phyloP scores from a whole-genome alignment of 2,329 filamentous ascomycete species.

The Fusarium begoniae region DNA sequence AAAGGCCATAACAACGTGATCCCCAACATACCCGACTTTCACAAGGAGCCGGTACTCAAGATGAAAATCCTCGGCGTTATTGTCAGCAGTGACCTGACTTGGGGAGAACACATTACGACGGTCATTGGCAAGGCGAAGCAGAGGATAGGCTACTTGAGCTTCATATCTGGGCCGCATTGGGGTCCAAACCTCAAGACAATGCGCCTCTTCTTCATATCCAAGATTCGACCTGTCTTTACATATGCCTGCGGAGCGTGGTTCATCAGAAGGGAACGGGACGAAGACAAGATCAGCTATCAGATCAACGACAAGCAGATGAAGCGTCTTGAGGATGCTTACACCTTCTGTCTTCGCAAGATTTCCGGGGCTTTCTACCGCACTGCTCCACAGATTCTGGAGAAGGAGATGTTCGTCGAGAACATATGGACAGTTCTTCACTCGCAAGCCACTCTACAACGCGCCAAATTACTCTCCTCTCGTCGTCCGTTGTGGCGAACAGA shows the following conservation, averaged over 20 bases:
- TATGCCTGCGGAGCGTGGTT: conserved; percentile 21
- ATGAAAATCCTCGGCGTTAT: background rate
- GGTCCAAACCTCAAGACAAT: background rate
- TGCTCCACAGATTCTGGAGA: background rate
- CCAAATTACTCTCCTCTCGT: background rate
- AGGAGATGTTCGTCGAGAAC: conserved; percentile 11
- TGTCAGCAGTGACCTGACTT: background rate
- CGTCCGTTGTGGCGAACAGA: background rate
- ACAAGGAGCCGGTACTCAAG: fast-evolving
- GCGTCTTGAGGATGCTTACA: background rate
- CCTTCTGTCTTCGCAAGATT: background rate
- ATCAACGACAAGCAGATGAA: background rate
- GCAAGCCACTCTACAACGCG: background rate
- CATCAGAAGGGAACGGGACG: background rate
- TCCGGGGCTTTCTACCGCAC: background rate
- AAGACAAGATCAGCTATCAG: background rate
- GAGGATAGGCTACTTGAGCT: background rate
- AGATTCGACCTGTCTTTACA: conserved; percentile 2
- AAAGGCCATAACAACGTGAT: background rate
- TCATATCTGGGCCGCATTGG: background rate
- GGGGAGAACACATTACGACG: background rate
- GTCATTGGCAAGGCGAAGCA: background rate
- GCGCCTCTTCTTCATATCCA: conserved; percentile 15
- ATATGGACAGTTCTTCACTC: background rate
- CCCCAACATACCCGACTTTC: background rate